Percentiles rank a stretch among this genome's conserved stretches.
These are phyloP conservation scores for Coriolopsis trogii DNA, from an alignment of 1,284 basidiomycete species.

Conservation along the genomic window DNA sequence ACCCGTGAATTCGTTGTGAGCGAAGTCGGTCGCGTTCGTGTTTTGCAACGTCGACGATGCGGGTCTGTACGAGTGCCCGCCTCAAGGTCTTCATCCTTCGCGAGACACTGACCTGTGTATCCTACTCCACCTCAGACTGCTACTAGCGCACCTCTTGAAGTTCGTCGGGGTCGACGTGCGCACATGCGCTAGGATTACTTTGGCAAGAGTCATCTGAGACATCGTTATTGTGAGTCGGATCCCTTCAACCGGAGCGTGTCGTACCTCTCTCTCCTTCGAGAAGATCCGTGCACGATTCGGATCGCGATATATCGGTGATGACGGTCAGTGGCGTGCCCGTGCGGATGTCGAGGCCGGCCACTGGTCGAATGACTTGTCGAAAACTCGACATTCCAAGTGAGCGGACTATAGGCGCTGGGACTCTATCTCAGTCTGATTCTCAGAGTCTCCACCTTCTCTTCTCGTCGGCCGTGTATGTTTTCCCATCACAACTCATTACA, in stretches of 20 bases:
- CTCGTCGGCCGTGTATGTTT: not conserved
- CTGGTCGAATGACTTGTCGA: not conserved
- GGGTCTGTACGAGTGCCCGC: too few species aligned
- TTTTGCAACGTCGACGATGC: too few species aligned
- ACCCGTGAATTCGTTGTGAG: not conserved
- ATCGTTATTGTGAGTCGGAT: slow-evolving; percentile 1
- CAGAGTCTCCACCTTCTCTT: not conserved
- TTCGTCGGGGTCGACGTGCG: not conserved
- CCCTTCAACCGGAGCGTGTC: not conserved
- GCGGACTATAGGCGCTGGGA: too few species aligned
- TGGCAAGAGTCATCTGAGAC: slow-evolving; percentile 1
- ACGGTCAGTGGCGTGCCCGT: not conserved
- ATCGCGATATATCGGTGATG: not conserved
- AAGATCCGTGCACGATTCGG: not conserved
- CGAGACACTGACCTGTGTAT: not conserved
- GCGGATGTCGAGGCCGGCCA: not conserved
- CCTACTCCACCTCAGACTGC: not conserved
- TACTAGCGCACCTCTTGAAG: not conserved
- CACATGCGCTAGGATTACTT: not conserved
- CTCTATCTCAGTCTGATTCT: too few species aligned
- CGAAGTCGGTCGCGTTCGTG: too few species aligned
- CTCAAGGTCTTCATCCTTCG: too few species aligned
- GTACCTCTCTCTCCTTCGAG: not conserved
- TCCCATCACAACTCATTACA: not conserved
- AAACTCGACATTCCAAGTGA: too few species aligned